Evolutionary conservation across 2,329 filamentous ascomycete species (phyloP), one percentile per base, ranked within the genome.

Genomic region (Colletotrichum salicis): DNA sequence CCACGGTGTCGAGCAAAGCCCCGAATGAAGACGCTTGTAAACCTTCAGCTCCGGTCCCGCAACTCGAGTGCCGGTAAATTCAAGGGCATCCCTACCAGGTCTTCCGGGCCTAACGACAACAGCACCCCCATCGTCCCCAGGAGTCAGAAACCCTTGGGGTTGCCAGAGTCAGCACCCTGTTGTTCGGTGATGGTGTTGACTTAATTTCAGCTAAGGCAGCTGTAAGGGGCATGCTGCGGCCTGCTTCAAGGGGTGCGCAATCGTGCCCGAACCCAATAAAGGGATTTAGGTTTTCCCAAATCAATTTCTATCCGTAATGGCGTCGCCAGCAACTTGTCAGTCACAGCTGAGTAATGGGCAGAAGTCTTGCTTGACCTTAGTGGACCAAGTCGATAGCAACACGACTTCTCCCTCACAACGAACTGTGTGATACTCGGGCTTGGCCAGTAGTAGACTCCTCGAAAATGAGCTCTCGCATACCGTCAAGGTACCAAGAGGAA

Each of bases 191-290:
- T 66, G 67, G 67, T 70, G 73, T 71, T 61, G 64, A 67, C 52
- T 72, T 72, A 64, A 62, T 60, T 48, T 65, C 61, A 41, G 56
- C 24, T 5, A 56, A 71, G 56, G 61, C 48, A 67, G 61, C 55
- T 71, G 66, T 62, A 72, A 72, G 67, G 67, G 66, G 67, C 37
- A 41, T 54, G 48, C 33, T 54, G 48, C 33, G 24, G 58, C 58
- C 71, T 72, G 58, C 58, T 70, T 72, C 75, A 74, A 61, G 70
- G 15, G 41, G 15, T 48, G 41, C 41, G 41, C 41, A 54, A 54
- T 73, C 63, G 55, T 69, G 61, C 71, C 74, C 74, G 75, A 64
- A 64, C 66, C 75, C 75, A 72, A 75, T 72, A 76, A 74, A 75
- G 69, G 69, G 64, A 75, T 75, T 73, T 74, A 70, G 73, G 64